These are phyloP conservation scores for Sugiyamaella smithiae DNA, from an alignment of 805 yeast genomes.

Conservation along the genomic window DNA sequence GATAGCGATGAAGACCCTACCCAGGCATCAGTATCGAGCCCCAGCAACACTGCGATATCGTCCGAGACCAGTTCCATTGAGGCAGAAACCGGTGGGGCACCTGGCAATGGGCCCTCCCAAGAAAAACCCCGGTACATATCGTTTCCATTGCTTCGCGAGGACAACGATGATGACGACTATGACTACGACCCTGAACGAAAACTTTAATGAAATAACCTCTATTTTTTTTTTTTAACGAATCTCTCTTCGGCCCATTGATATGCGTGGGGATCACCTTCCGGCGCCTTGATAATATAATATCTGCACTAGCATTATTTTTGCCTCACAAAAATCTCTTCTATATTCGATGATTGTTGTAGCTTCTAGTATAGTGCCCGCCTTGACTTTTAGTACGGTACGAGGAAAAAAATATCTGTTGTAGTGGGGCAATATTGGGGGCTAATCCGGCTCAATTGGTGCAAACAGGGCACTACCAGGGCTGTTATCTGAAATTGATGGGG, in stretches of 20 bases:
- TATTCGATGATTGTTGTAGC: no score
- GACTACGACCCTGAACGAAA: background rate
- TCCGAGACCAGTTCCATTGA: background rate
- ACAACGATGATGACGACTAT: constrained; percentile 1
- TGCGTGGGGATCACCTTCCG: background rate
- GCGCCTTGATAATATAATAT: background rate
- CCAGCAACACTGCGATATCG: background rate
- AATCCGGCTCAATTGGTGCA: no score
- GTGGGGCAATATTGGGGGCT: no score
- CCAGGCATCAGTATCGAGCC: background rate
- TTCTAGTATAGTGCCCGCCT: no score
- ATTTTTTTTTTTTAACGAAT: no score
- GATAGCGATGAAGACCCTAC: no score
- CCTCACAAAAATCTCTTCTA: no score
- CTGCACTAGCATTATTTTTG: no score
- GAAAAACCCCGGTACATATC: constrained; percentile 14
- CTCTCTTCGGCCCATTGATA: background rate
- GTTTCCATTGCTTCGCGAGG: constrained; percentile 17
- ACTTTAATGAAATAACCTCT: background rate
- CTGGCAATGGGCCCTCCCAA: background rate
- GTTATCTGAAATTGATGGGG: no score
- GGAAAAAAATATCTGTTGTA: no score
- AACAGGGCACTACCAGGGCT: no score
- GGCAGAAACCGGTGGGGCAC: background rate
- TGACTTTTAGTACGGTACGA: no score